Evolutionary conservation across 768 basidiomycete species (phyloP).

Genomic region (Galerina marginata): DNA sequence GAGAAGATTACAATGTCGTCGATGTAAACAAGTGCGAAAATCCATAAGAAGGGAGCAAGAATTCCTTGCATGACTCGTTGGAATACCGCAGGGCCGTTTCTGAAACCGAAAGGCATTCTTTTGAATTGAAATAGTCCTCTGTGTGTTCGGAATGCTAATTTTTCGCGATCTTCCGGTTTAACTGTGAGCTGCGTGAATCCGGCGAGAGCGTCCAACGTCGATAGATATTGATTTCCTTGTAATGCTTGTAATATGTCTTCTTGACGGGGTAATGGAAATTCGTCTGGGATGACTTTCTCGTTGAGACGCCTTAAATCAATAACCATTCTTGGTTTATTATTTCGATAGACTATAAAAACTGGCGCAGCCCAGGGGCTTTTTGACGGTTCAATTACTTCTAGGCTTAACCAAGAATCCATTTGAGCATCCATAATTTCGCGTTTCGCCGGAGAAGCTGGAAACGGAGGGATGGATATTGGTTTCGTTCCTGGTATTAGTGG

Average conservation of each 20-base stretch:
- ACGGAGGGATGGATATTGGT: constrained; percentile 34
- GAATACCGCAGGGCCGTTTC: constrained; percentile 43
- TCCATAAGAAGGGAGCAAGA: constrained; percentile 40
- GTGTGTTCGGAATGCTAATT: constrained; percentile 45
- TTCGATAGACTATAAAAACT: constrained; percentile 39
- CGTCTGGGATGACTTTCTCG: constrained; percentile 23
- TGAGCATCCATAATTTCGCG: constrained; percentile 26
- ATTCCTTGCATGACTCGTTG: constrained; percentile 46
- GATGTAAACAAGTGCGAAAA: constrained; percentile 46
- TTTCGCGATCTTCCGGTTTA: constrained; percentile 15
- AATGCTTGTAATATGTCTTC: constrained; percentile 34
- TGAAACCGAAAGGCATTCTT: constrained; percentile 45
- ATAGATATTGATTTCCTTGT: constrained; percentile 34
- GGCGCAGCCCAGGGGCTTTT: constrained; percentile 42
- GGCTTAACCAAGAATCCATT: constrained; percentile 34
- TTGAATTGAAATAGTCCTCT: constrained; percentile 45
- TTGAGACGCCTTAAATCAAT: constrained; percentile 38
- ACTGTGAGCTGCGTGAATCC: constrained; percentile 44
- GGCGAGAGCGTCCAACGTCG: constrained; percentile 30
- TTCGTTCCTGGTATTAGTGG: constrained; percentile 21
- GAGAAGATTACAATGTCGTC: constrained; percentile 47
- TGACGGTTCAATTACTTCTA: constrained; percentile 45
- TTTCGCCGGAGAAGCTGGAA: constrained; percentile 30
- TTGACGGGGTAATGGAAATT: constrained; percentile 31
- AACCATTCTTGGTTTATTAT: constrained; percentile 40